A percentile compares a stretch with the other conserved stretches of the same genome.
Conservation (phyloP, 139 green algal species). For the Microglena sp. region DNA sequence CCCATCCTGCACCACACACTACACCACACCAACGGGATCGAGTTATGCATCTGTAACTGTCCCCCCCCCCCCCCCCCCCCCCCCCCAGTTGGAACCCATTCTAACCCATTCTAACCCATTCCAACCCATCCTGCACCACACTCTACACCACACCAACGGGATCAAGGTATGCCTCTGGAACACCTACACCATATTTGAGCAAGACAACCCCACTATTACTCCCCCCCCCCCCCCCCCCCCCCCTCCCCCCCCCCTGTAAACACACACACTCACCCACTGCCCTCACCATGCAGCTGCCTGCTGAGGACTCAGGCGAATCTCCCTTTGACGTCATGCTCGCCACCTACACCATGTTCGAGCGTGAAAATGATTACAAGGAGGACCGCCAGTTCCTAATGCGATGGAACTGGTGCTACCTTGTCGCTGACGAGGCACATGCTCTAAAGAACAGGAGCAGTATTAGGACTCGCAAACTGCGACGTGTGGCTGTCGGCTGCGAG, state of each 20-base stretch:
- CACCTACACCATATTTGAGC: too few species aligned
- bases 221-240: too few species aligned
- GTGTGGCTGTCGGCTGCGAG: too few species aligned
- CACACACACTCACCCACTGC: too few species aligned
- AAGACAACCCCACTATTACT: too few species aligned
- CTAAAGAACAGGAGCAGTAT: conserved; percentile 70
- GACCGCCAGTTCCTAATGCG: background rate
- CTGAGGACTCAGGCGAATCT: conserved; percentile 18
- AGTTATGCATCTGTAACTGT: background rate
- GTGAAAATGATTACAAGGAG: conserved; percentile 37
- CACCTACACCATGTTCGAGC: conserved; percentile 86
- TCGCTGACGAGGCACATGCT: conserved; percentile 60
- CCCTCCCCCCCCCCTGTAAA: too few species aligned
- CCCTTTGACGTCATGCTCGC: conserved; percentile 85
- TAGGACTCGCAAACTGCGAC: conserved; percentile 40
- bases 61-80: too few species aligned
- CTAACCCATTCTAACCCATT: background rate
- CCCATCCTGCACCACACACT: too few species aligned
- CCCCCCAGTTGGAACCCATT: background rate
- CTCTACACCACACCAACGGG: too few species aligned
- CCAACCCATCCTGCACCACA: background rate
- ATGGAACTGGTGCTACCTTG: conserved; percentile 22
- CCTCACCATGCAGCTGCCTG: too few species aligned
- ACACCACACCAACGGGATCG: too few species aligned
- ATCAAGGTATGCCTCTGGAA: too few species aligned